A percentile compares a stretch with the other conserved stretches of the same genome.
Conservation (phyloP, 2,329 filamentous ascomycete genomes). For the Nothomitra cinnamomea region DNA sequence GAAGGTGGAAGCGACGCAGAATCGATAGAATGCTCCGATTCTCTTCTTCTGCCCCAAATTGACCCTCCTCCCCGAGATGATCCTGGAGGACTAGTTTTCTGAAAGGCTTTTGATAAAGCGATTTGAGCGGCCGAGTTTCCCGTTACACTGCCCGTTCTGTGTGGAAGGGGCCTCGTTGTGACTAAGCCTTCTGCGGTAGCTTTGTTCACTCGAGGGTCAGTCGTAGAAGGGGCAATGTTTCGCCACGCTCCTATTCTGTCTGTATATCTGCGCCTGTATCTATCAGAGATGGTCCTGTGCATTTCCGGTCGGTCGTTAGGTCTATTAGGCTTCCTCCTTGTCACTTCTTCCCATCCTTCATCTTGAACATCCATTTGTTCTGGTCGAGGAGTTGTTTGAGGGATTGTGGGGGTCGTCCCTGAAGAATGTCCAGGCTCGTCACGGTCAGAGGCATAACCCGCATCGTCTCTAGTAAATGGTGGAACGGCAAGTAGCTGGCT, state of each 20-base stretch:
- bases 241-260: neutral
- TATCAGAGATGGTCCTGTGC: neutral
- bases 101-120: neutral
- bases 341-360: neutral
- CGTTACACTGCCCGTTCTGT: neutral
- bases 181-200: neutral
- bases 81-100: neutral
- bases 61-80: neutral
- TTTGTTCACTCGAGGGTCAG: neutral
- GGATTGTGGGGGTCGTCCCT: neutral
- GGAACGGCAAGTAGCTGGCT: neutral
- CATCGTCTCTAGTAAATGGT: neutral
- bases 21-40: neutral
- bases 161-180: neutral
- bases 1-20: neutral
- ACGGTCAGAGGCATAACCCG: constrained; percentile 3
- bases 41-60: neutral
- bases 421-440: neutral
- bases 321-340: neutral
- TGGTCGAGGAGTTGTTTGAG: neutral
- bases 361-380: neutral
- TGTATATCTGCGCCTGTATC: neutral
- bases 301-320: neutral
- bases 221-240: neutral
- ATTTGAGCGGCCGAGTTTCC: neutral